Conservation (phyloP, 352 stramenopile species). For the Globisporangium apiculatum region DNA sequence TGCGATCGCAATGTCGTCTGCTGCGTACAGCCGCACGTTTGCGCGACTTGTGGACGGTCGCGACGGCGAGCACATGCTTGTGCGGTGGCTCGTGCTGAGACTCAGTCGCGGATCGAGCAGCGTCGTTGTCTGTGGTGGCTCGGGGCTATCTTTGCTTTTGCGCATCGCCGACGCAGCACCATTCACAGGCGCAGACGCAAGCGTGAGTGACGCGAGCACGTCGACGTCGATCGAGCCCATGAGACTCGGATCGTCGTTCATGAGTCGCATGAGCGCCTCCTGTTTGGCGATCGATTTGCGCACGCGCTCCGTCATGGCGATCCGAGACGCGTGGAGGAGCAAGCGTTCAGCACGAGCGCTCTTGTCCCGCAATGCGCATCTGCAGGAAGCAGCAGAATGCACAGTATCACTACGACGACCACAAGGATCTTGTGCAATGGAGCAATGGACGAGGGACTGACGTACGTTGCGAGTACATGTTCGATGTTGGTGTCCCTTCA, state of each 20-base stretch:
- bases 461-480: too few relatives aligned
- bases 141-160: neutral
- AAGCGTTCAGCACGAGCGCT: neutral
- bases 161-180: neutral
- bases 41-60: neutral
- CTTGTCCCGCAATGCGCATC: neutral
- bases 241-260: conserved; percentile 36
- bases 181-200: conserved; percentile 7
- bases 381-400: neutral
- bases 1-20: conserved; percentile 4
- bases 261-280: conserved; percentile 35
- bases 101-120: conserved; percentile 14
- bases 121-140: neutral
- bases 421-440: too few relatives aligned
- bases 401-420: too few relatives aligned
- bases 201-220: conserved; percentile 29
- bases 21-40: conserved; percentile 15
- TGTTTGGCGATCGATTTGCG: conserved; percentile 30
- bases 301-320: conserved; percentile 3
- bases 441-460: too few relatives aligned
- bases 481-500: too few relatives aligned
- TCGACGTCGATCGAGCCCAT: conserved; percentile 29
- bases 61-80: neutral
- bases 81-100: neutral
- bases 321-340: neutral